These are phyloP conservation scores for Amoeboaphelidium occidentale DNA, from an alignment of 371 early-diverging fungal species.

Conservation along the genomic window DNA sequence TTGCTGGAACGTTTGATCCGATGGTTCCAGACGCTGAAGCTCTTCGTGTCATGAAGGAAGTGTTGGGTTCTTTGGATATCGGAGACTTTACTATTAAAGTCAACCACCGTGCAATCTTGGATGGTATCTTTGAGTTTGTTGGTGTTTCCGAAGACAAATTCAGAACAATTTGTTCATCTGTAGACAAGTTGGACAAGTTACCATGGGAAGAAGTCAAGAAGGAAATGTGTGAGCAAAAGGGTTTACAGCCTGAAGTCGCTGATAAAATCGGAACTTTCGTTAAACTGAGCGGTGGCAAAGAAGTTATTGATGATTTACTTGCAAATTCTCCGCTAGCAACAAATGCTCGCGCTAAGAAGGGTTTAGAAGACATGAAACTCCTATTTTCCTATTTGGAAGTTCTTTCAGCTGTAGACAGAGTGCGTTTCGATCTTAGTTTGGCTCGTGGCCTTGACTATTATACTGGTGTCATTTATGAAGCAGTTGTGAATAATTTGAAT, in stretches of 20 bases:
- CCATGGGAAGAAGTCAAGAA: constrained; percentile 84
- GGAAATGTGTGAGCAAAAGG: constrained; percentile 85
- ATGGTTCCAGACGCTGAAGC: constrained; percentile 96
- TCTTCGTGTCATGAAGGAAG: constrained; percentile 57
- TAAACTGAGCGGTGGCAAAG: constrained; percentile 39
- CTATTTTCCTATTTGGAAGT: constrained; percentile 66
- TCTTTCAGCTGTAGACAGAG: constrained; percentile 39
- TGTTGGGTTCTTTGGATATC: constrained; percentile 45
- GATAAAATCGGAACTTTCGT: constrained; percentile 79
- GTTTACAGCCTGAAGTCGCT: constrained; percentile 44
- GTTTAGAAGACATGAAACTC: constrained; percentile 62
- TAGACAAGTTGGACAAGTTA: constrained; percentile 95
- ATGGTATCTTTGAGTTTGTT: constrained; percentile 82
- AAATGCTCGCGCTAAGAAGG: constrained; percentile 47
- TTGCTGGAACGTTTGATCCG: constrained; percentile 81
- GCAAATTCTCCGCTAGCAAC: constrained; percentile 30
- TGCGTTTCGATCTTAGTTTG: constrained; percentile 70
- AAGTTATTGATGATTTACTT: constrained; percentile 41
- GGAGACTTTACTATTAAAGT: constrained; percentile 72
- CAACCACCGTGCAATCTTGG: constrained; percentile 89
- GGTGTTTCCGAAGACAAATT: constrained; percentile 74
- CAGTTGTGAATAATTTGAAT: constrained; percentile 31
- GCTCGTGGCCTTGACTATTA: constrained; percentile 98
- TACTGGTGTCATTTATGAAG: constrained; percentile 98
- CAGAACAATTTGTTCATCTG: constrained; percentile 82